These are phyloP conservation scores for Daedalea quercina DNA, from an alignment of 768 basidiomycete genomes.

Conservation along the genomic window DNA sequence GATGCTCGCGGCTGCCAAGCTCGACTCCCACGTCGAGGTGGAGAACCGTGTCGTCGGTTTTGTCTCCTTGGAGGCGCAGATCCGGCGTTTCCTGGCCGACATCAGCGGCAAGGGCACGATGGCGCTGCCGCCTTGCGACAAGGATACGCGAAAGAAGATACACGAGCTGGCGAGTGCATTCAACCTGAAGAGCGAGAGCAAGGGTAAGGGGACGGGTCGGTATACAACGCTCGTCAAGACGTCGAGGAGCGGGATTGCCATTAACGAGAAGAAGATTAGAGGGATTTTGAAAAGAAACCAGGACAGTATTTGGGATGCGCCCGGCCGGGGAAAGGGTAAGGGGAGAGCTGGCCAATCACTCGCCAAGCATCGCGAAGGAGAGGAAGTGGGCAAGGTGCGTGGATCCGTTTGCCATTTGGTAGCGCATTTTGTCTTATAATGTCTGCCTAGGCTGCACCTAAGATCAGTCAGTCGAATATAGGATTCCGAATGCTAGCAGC, in stretches of 20 bases:
- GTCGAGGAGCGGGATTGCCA: constrained; percentile 41
- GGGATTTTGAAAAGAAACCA: constrained; percentile 32
- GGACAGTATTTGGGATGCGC: constrained; percentile 16
- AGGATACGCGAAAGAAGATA: constrained; percentile 59
- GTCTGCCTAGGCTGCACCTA: constrained; percentile 58
- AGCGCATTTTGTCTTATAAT: background rate
- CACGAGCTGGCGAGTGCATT: constrained; percentile 82
- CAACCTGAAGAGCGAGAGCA: constrained; percentile 69
- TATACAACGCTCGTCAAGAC: constrained; percentile 79
- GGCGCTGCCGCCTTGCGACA: constrained; percentile 74
- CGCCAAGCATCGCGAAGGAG: constrained; percentile 64
- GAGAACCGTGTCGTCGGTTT: constrained; percentile 55
- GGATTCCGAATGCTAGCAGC: constrained; percentile 82
- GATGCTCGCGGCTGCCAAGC: constrained; percentile 48
- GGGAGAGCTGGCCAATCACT: constrained; percentile 27
- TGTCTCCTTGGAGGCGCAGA: constrained; percentile 59
- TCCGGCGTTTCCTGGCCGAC: constrained; percentile 62
- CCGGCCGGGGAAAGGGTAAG: constrained; percentile 23
- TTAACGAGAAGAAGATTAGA: constrained; percentile 57
- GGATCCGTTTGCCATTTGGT: background rate
- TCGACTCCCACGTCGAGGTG: constrained; percentile 38
- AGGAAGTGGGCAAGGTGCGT: constrained; percentile 76
- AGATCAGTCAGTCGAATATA: constrained; percentile 71
- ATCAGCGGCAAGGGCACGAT: constrained; percentile 45
- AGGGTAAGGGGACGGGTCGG: constrained; percentile 58